Conservation (phyloP, 2,329 filamentous ascomycete species). For the Myriosclerotinia scirpicola region DNA sequence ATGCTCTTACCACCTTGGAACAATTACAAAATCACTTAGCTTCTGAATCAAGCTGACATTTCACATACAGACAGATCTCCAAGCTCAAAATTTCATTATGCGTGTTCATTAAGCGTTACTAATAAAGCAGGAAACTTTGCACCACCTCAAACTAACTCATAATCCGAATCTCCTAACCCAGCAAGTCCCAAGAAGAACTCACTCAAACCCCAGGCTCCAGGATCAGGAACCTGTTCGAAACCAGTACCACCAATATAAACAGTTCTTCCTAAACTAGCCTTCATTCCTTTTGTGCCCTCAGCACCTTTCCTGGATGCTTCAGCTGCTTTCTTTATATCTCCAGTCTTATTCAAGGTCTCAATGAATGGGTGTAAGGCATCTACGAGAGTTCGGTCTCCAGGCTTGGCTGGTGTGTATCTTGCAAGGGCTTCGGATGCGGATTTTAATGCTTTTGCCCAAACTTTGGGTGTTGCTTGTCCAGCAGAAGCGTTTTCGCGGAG, state of each 20-base stretch:
- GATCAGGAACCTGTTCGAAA: constrained; percentile 72
- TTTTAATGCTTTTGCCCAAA: constrained; percentile 65
- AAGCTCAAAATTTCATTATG: background rate
- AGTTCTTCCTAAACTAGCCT: constrained; percentile 78
- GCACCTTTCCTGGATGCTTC: constrained; percentile 73
- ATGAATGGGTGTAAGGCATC: constrained; percentile 91
- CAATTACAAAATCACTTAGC: background rate
- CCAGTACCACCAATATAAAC: constrained; percentile 80
- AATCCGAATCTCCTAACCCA: constrained; percentile 43
- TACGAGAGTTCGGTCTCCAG: constrained; percentile 85
- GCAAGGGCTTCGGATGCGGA: constrained; percentile 69
- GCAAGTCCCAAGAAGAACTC: constrained; percentile 80
- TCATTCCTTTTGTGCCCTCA: constrained; percentile 87
- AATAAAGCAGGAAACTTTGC: background rate
- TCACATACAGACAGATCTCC: background rate
- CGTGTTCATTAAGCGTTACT: background rate
- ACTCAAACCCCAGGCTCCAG: constrained; percentile 73
- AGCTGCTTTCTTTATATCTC: constrained; percentile 70
- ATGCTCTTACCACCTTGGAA: background rate
- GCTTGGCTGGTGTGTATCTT: constrained; percentile 84
- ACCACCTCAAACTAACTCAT: constrained; percentile 39
- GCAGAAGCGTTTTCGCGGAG: constrained; percentile 35
- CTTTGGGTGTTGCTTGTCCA: constrained; percentile 46
- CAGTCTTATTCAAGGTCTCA: constrained; percentile 63
- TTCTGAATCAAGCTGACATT: constrained; percentile 4